phyloP scores from a whole-genome alignment of 371 early-diverging fungal genomes.

The Phascolomyces articulosus region DNA sequence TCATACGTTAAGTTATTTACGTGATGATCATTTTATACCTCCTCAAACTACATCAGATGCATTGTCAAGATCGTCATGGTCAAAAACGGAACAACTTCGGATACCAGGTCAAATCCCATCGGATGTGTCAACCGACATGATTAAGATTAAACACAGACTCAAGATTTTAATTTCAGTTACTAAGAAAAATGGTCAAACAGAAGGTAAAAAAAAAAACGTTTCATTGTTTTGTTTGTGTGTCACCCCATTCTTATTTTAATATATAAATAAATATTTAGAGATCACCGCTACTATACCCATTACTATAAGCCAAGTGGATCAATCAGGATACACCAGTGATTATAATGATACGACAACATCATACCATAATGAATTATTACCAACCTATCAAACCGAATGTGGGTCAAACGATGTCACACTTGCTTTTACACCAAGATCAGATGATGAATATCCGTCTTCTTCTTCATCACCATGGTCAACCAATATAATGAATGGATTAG shows the following conservation, averaged over 20 bases:
- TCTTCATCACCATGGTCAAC: neutral
- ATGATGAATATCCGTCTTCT: neutral
- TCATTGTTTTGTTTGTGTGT: constrained; percentile 2
- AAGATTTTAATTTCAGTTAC: constrained; percentile 34
- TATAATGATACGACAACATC: constrained; percentile 11
- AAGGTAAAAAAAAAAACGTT: constrained; percentile 25
- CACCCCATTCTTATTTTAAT: neutral
- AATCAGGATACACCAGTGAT: neutral
- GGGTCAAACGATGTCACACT: constrained; percentile 2
- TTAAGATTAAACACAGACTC: constrained; percentile 40
- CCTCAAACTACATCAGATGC: neutral
- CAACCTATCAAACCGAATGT: constrained; percentile 22
- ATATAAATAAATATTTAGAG: constrained; percentile 29
- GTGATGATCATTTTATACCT: constrained; percentile 32
- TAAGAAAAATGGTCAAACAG: constrained; percentile 34
- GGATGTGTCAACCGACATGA: constrained; percentile 29
- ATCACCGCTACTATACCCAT: constrained; percentile 38
- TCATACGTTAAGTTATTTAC: constrained; percentile 21
- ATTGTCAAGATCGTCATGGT: constrained; percentile 9
- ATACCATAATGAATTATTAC: constrained; percentile 10
- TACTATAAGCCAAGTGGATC: constrained; percentile 25
- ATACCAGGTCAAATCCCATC: constrained; percentile 21
- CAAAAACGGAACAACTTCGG: constrained; percentile 29
- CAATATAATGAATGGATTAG: neutral
- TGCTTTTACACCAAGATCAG: neutral